phyloP scores from a whole-genome alignment of 164 flowering plant genomes.

The Aristolochia californica region DNA sequence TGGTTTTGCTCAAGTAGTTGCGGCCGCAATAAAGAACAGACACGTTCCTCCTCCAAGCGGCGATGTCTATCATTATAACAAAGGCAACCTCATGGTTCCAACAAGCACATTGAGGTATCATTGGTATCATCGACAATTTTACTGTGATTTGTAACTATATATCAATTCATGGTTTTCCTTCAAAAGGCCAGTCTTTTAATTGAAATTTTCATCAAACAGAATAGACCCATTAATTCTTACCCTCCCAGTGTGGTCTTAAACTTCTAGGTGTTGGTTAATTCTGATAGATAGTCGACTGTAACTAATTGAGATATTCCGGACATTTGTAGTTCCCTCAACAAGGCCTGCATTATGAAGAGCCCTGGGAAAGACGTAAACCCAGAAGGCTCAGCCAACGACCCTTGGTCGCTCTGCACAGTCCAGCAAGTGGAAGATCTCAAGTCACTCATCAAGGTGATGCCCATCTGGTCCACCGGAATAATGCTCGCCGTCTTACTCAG shows the following conservation, averaged over 20 bases:
- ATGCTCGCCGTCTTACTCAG: constrained; percentile 11
- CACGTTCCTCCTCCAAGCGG: constrained; percentile 19
- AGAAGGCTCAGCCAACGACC: constrained; percentile 25
- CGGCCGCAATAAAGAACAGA: constrained; percentile 28
- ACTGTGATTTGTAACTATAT: background rate
- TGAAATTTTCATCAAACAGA: too few species aligned
- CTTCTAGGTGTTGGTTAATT: too few species aligned
- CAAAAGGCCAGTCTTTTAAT: too few species aligned
- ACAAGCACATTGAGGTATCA: constrained; percentile 35
- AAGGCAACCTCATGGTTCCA: constrained; percentile 21
- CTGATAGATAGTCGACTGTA: too few species aligned
- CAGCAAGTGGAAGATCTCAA: constrained; percentile 42
- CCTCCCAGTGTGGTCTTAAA: too few species aligned
- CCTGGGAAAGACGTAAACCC: constrained; percentile 20
- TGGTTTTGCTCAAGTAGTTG: constrained; percentile 28
- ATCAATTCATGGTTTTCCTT: too few species aligned
- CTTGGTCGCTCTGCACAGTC: constrained; percentile 37
- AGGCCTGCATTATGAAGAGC: constrained; percentile 31
- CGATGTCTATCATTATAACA: constrained; percentile 16
- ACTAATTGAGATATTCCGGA: too few species aligned
- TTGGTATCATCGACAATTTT: background rate
- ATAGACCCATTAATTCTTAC: too few species aligned
- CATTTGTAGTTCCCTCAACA: constrained; percentile 28
- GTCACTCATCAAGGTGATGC: constrained; percentile 30
- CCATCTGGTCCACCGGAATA: constrained; percentile 42